Evolutionary conservation across 139 green algal genomes (phyloP).

Genomic region (Haematococcus lacustris): DNA sequence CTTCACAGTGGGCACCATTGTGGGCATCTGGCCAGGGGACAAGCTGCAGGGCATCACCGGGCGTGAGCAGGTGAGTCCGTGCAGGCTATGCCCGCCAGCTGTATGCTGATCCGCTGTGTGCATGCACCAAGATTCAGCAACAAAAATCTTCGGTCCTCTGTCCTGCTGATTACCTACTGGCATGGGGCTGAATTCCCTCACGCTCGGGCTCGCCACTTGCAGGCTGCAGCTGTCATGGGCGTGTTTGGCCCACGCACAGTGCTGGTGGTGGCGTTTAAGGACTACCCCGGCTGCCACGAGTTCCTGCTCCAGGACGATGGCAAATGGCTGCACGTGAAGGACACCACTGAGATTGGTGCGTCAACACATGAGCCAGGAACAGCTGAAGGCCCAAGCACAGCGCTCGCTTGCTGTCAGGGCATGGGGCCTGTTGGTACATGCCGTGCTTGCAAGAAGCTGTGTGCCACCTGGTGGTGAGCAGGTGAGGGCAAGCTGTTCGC

Average conservation of each 20-base stretch:
- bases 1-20: constrained; percentile 92
- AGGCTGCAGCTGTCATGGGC: constrained; percentile 82
- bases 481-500: constrained; percentile 93
- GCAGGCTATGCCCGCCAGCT: no score
- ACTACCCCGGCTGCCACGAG: constrained; percentile 83
- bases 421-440: no score
- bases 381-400: no score
- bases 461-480: constrained; percentile 9
- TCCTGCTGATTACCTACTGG: no score
- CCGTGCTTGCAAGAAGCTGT: no score
- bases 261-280: constrained; percentile 84
- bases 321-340: constrained; percentile 94
- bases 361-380: no score
- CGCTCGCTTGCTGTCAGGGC: no score
- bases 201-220: no score
- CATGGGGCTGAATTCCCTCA: no score
- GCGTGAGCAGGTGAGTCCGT: constrained; percentile 54
- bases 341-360: constrained; percentile 80
- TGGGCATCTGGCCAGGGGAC: constrained; percentile 86
- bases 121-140: no score
- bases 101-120: not conserved
- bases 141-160: no score
- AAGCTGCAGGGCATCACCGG: constrained; percentile 72
- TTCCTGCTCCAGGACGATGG: constrained; percentile 94
- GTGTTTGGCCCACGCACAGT: constrained; percentile 89